phyloP scores from a whole-genome alignment of 2,329 filamentous ascomycete genomes.

The Beauveria bassiana region DNA sequence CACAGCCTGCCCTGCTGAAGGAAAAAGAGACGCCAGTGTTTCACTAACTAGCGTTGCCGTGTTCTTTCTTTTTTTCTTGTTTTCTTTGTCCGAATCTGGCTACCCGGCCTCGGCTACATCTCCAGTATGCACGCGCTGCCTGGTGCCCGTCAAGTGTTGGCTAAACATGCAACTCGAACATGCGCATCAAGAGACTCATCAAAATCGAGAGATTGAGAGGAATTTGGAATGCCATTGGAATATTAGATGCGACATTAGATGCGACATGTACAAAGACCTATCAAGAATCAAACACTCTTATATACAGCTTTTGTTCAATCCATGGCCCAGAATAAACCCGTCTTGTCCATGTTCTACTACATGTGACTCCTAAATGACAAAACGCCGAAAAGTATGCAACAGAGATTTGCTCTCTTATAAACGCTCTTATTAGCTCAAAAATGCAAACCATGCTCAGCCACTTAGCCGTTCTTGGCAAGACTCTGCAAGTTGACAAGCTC shows the following conservation, averaged over 20 bases:
- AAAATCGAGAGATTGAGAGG: not conserved
- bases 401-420: too few species aligned
- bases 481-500: conserved; percentile 77
- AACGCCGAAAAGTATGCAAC: conserved; percentile 3
- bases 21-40: not conserved
- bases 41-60: not conserved
- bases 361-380: not conserved
- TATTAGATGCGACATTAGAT: not conserved
- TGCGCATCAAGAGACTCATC: too few species aligned
- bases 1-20: not conserved
- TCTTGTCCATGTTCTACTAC: not conserved
- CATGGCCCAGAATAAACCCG: not conserved
- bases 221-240: not conserved
- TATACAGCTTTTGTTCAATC: not conserved
- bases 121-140: not conserved
- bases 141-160: not conserved
- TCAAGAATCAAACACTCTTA: not conserved
- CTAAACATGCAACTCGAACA: too few species aligned
- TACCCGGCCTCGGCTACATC: not conserved
- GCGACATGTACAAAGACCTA: not conserved
- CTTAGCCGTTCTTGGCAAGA: conserved; percentile 49
- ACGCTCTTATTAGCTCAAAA: not conserved
- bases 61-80: too few species aligned
- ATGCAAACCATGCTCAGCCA: not conserved
- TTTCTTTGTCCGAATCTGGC: not conserved